Percentiles rank a stretch among this genome's conserved stretches.
Conservation (phyloP, 331 rosid species). For the Malus hybrid region DNA sequence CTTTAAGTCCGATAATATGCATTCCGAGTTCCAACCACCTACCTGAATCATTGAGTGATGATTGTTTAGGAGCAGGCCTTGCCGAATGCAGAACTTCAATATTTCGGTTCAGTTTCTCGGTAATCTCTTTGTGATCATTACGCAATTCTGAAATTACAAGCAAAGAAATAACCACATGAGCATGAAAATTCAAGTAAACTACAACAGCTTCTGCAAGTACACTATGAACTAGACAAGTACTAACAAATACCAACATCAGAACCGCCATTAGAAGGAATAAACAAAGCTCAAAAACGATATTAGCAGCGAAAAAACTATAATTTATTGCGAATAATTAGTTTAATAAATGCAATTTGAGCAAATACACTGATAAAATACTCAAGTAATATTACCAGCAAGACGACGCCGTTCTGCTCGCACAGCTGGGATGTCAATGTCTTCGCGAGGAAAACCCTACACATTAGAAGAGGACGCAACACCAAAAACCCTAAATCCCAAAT, state of each 20-base stretch:
- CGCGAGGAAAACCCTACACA: slow-evolving; percentile 84
- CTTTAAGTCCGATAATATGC: not conserved
- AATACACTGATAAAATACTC: not conserved
- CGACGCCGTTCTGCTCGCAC: slow-evolving; percentile 69
- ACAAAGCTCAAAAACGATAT: not conserved
- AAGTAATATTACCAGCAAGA: slow-evolving; percentile 43
- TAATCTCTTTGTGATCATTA: slow-evolving; percentile 55
- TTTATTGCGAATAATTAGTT: not conserved
- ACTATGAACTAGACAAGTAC: not conserved
- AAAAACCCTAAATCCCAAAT: slow-evolving; percentile 5
- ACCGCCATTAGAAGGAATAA: not conserved
- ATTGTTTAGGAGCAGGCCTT: slow-evolving; percentile 37
- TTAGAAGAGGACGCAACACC: not conserved
- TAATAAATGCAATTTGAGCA: not conserved
- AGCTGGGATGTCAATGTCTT: slow-evolving; percentile 67
- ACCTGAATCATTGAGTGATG: slow-evolving; percentile 46
- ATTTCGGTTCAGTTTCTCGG: slow-evolving; percentile 66
- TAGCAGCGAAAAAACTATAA: not conserved
- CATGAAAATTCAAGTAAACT: too few species aligned
- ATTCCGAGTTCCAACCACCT: not conserved
- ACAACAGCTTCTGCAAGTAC: too few species aligned
- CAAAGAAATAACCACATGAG: not conserved
- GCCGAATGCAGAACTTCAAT: slow-evolving; percentile 65
- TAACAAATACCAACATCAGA: not conserved
- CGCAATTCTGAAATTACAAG: slow-evolving; percentile 46